Evolutionary conservation across 2,329 filamentous ascomycete species (phyloP).

Genomic region (Pezicula rhizophila): DNA sequence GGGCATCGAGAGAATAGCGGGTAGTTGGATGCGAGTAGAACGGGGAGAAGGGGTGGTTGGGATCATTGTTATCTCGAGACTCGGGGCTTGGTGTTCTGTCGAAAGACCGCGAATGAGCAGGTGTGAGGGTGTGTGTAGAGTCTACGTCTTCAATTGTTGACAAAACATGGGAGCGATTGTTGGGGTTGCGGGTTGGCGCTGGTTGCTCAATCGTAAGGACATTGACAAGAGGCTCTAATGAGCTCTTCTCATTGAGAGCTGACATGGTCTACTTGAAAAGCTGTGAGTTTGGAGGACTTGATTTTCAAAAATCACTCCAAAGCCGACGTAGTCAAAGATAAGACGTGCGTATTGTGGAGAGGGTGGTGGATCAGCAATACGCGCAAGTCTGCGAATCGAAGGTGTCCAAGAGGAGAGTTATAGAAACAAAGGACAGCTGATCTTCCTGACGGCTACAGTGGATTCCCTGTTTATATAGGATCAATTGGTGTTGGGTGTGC

Average conservation of each 20-base stretch:
- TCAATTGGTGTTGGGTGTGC: too few species aligned
- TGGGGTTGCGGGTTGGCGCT: slow-evolving; percentile 4
- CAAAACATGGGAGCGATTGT: slow-evolving; percentile 4
- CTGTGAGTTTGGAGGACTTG: too few species aligned
- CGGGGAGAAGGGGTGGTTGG: slow-evolving; percentile 11
- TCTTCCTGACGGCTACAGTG: too few species aligned
- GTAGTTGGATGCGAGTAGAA: slow-evolving; percentile 14
- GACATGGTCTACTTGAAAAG: background rate
- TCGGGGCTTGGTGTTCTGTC: background rate
- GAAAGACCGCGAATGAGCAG: background rate
- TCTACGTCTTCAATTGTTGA: slow-evolving; percentile 14
- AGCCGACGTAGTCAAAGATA: too few species aligned
- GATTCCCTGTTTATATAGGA: too few species aligned
- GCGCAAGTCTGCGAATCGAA: too few species aligned
- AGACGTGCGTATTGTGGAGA: too few species aligned
- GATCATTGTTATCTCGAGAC: background rate
- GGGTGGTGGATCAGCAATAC: too few species aligned
- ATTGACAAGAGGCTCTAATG: slow-evolving; percentile 1
- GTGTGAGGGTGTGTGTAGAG: slow-evolving; percentile 11
- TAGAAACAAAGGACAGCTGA: too few species aligned
- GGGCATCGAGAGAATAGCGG: slow-evolving; percentile 12
- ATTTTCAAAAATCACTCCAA: too few species aligned
- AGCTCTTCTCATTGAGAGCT: slow-evolving; percentile 1
- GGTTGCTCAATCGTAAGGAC: slow-evolving; percentile 12
- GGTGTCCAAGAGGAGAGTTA: too few species aligned